phyloP scores from a whole-genome alignment of 2,329 filamentous ascomycete genomes.

The Emergomyces pasteurianus region DNA sequence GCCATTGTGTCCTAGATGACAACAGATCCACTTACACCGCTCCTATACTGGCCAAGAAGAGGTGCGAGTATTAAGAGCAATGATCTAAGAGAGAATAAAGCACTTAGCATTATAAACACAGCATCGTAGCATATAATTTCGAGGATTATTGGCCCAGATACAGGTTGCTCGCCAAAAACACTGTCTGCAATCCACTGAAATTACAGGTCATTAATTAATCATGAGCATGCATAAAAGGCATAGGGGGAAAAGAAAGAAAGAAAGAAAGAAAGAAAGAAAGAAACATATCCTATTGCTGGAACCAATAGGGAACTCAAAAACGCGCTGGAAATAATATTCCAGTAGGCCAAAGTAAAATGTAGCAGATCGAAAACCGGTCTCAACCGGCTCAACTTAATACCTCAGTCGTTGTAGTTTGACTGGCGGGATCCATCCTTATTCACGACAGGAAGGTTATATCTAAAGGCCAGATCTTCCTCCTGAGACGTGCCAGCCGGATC shows the following conservation, averaged over 20 bases:
- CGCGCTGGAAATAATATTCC: background rate
- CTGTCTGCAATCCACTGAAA: background rate
- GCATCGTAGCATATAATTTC: background rate
- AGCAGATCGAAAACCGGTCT: background rate
- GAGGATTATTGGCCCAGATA: background rate
- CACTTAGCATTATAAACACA: background rate
- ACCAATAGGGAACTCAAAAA: background rate
- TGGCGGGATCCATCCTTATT: conserved; percentile 46
- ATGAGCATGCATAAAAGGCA: background rate
- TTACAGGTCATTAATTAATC: background rate
- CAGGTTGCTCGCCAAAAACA: background rate
- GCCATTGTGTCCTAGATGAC: too few relatives aligned
- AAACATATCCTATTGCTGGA: background rate
- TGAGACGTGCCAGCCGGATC: conserved; percentile 38
- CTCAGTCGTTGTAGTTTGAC: conserved; percentile 47
- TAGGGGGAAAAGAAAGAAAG: background rate
- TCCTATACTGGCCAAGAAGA: background rate
- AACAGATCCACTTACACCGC: background rate
- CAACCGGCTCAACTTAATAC: background rate
- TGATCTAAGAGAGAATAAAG: background rate
- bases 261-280: background rate
- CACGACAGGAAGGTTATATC: conserved; percentile 38
- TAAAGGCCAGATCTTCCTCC: conserved; percentile 40
- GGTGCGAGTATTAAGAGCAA: background rate
- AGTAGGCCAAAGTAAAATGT: background rate